A percentile compares a stretch with the other conserved stretches of the same genome.
phyloP scores from a whole-genome alignment of 306 rosid species.

The Glycine latifolia region DNA sequence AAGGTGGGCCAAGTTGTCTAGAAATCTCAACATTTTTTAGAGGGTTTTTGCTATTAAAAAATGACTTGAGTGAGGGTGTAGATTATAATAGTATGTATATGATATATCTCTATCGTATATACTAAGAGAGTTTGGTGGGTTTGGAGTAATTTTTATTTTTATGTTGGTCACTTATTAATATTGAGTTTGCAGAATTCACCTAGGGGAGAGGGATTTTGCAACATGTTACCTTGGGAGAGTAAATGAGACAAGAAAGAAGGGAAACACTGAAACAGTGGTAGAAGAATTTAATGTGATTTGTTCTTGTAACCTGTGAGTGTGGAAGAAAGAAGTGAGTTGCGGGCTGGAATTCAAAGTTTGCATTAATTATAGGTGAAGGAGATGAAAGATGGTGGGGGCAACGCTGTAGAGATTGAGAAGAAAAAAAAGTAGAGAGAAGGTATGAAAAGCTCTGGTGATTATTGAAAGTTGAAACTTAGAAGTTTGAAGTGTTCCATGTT shows the following conservation, averaged over 20 bases:
- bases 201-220: conserved; percentile 59
- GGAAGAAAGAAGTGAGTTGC: conserved; percentile 57
- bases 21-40: conserved; percentile 65
- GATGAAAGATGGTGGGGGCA: conserved; percentile 61
- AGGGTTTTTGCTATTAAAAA: conserved; percentile 60
- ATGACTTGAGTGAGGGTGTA: conserved; percentile 65
- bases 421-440: background rate
- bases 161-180: conserved; percentile 60
- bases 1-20: conserved; percentile 58
- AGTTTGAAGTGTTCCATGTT: conserved; percentile 43
- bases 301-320: conserved; percentile 54
- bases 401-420: background rate
- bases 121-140: conserved; percentile 59
- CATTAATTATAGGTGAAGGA: conserved; percentile 57
- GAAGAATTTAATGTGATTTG: conserved; percentile 49
- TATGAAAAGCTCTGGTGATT: conserved; percentile 27
- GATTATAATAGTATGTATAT: conserved; percentile 43
- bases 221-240: conserved; percentile 40
- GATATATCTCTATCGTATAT: too few relatives aligned
- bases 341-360: conserved; percentile 60
- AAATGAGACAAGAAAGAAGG: background rate
- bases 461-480: conserved; percentile 27
- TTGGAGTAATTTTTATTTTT: conserved; percentile 44
- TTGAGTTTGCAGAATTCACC: conserved; percentile 81
- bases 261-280: background rate